Percentiles rank a stretch among this genome's conserved stretches.
phyloP scores from a whole-genome alignment of 2,329 filamentous ascomycete genomes.

The Lecanosticta acicola region DNA sequence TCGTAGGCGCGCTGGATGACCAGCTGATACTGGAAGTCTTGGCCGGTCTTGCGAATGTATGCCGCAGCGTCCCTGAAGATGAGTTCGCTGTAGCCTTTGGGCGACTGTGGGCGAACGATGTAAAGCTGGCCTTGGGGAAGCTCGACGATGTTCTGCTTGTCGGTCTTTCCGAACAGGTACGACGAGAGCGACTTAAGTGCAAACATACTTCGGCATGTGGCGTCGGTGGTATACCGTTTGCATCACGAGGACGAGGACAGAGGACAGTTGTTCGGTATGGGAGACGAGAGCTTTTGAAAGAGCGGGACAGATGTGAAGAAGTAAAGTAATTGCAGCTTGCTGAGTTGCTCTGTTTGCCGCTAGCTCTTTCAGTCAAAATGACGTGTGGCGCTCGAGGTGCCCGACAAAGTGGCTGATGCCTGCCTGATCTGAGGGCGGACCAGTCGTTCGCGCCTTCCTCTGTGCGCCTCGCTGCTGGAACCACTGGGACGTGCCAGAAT shows the following conservation, averaged over 20 bases:
- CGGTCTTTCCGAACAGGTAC: constrained; percentile 81
- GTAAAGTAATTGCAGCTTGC: not conserved
- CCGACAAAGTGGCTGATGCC: not conserved
- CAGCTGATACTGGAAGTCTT: constrained; percentile 95
- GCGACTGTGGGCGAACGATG: constrained; percentile 87
- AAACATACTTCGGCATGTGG: constrained; percentile 24
- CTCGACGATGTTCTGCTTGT: constrained; percentile 89
- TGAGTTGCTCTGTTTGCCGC: not conserved
- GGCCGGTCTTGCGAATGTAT: constrained; percentile 83
- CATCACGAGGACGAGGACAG: constrained; percentile 18
- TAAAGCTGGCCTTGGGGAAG: constrained; percentile 95
- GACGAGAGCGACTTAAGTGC: constrained; percentile 49
- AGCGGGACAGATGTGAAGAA: not conserved
- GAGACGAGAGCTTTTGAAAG: not conserved
- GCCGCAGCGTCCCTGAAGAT: constrained; percentile 94
- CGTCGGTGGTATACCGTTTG: constrained; percentile 1
- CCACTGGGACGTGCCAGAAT: too few species aligned
- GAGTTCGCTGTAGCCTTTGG: constrained; percentile 96
- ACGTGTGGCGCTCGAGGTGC: not conserved
- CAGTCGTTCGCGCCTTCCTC: not conserved
- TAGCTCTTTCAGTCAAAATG: not conserved
- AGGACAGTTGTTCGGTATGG: not conserved
- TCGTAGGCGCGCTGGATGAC: constrained; percentile 95
- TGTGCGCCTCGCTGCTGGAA: not conserved
- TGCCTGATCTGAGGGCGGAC: not conserved